These are phyloP conservation scores for Cladosporium sp. DNA, from an alignment of 2,329 filamentous ascomycete genomes.

Conservation along the genomic window DNA sequence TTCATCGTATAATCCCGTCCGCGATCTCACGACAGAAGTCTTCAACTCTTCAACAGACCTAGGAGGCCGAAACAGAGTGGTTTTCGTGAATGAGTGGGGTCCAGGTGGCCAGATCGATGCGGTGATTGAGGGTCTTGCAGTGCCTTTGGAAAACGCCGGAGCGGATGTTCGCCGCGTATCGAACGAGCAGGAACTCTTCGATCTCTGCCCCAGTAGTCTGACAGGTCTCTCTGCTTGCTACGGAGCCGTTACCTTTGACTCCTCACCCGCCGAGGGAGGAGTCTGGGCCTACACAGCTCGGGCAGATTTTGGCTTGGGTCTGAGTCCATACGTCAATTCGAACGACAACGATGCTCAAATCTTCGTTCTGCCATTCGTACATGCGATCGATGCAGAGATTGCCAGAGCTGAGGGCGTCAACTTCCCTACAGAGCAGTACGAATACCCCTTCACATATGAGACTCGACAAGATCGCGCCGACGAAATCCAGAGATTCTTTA, in stretches of 20 bases:
- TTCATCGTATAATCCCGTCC: slow-evolving; percentile 31
- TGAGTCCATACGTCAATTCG: slow-evolving; percentile 58
- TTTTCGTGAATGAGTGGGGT: slow-evolving; percentile 68
- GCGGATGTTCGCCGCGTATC: slow-evolving; percentile 54
- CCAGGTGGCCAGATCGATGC: slow-evolving; percentile 64
- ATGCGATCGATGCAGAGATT: slow-evolving; percentile 71
- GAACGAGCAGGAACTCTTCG: slow-evolving; percentile 54
- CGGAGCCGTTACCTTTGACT: slow-evolving; percentile 68
- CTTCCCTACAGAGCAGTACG: slow-evolving; percentile 40
- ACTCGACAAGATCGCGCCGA: slow-evolving; percentile 63
- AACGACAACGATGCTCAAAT: slow-evolving; percentile 69
- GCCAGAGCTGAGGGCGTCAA: slow-evolving; percentile 47
- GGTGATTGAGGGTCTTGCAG: slow-evolving; percentile 60
- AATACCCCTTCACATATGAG: slow-evolving; percentile 72
- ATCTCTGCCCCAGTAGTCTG: slow-evolving; percentile 54
- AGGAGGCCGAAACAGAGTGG: slow-evolving; percentile 60
- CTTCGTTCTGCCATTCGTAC: slow-evolving; percentile 73
- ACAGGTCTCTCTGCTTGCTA: slow-evolving; percentile 66
- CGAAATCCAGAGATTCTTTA: slow-evolving; percentile 64
- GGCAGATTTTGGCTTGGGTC: slow-evolving; percentile 67
- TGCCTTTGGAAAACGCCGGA: slow-evolving; percentile 50
- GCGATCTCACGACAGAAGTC: slow-evolving; percentile 57
- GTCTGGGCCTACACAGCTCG: slow-evolving; percentile 85
- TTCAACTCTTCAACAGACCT: slow-evolving; percentile 55
- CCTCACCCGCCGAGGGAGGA: slow-evolving; percentile 68